Evolutionary conservation across 164 flowering plant species (phyloP), one percentile per base, ranked within the genome.

Genomic region (Santalum album): DNA sequence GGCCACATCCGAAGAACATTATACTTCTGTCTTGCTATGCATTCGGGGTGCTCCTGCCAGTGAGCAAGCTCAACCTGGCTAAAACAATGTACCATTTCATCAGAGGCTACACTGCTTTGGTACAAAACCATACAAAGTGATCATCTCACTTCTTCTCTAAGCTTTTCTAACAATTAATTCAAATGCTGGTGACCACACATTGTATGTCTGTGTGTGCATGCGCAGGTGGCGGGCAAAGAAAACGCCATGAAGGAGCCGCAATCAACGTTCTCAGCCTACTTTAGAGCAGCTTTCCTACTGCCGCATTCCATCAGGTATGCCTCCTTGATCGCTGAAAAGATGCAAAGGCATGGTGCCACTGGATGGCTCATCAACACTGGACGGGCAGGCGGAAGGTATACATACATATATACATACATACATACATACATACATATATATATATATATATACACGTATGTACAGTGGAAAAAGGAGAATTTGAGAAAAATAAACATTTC

Each of bases 311-410:
- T 97, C 20, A 83, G 78, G 66, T 92, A 92, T 62, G 99, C 97
- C 21, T 95, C 96, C 12, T 85, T 92, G 99, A 68, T 92, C 39
- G 97, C 99, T 58, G 94, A 85, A 62, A 92, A 92, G 67, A 92
- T 92, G 99, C 75, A 79, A 71, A 78, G 75, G 65, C 94, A 89
- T 35, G 95, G 99, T 1, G 95, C 99, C 21, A 92, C 99, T 0
- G 99, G 88, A 32, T 92, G 99, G 99, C 99, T 92, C 21, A 97
- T 92, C 48, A 92, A 92, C 87, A 92, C 99, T 7, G 99, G 99
- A 48, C 89, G 99, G 99, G 84, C 97, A 4, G 99, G 90, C 62
- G 99, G 99, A 70, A 89, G 98, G 98, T 91, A 76, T 40, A 42
- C 12, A n/a, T n/a, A 39, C 14, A 12, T 6, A 22, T 22, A 14